Evolutionary conservation across 163 green algal species (phyloP).

Genomic region (Scenedesmus sp.): DNA sequence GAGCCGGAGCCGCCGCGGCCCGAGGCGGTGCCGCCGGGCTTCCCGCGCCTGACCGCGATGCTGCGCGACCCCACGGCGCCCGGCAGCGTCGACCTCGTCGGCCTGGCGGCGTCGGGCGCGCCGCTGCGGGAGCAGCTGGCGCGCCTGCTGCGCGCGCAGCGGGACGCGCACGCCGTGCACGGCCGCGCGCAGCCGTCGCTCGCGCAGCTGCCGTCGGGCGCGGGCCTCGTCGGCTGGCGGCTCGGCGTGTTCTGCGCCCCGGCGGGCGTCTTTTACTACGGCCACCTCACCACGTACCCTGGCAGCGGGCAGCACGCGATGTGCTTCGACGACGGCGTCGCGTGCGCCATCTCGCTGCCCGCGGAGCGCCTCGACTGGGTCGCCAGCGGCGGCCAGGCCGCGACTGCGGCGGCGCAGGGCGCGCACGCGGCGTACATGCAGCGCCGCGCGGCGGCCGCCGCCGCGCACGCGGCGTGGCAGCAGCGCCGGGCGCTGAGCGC

Average conservation of each 20-base stretch:
- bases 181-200: background rate
- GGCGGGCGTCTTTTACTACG: constrained; percentile 61
- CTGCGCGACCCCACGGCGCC: constrained; percentile 11
- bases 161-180: background rate
- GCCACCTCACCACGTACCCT: too few relatives aligned
- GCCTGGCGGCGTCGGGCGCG: background rate
- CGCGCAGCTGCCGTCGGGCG: background rate
- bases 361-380: constrained; percentile 26
- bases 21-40: too few relatives aligned
- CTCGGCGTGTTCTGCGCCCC: constrained; percentile 62
- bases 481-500: too few relatives aligned
- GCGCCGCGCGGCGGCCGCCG: background rate
- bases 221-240: constrained; percentile 50
- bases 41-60: constrained; percentile 28
- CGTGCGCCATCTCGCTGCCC: constrained; percentile 8
- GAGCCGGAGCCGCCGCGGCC: background rate
- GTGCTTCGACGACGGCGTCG: constrained; percentile 18
- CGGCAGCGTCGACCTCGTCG: constrained; percentile 10
- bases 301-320: too few relatives aligned
- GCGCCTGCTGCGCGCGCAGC: constrained; percentile 20
- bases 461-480: too few relatives aligned
- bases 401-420: constrained; percentile 15
- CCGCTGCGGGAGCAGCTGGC: constrained; percentile 35
- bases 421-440: constrained; percentile 14
- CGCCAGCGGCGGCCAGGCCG: background rate